These are phyloP conservation scores for Oryza glumipatula DNA, from an alignment of 176 grass and related monocot genomes.

Conservation along the genomic window DNA sequence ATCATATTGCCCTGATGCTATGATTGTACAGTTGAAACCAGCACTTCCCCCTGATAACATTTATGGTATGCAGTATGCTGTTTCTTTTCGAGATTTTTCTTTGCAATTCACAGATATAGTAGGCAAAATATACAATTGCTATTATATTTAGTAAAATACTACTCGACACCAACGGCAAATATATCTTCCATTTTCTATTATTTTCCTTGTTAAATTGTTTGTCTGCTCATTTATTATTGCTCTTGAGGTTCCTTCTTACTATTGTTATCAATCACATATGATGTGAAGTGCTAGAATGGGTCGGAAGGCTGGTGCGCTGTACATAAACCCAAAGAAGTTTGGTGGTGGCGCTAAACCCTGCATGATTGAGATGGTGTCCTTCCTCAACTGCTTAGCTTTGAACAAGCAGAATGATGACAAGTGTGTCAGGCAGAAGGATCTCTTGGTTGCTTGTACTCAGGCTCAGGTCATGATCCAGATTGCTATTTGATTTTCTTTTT, in stretches of 20 bases:
- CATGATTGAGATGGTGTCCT: conserved; percentile 84
- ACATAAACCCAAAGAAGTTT: conserved; percentile 94
- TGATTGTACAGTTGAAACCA: background rate
- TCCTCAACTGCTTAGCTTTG: conserved; percentile 82
- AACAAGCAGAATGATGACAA: conserved; percentile 89
- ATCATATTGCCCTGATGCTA: background rate
- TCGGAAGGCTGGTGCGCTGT: conserved; percentile 74
- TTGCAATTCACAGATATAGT: background rate
- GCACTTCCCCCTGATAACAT: background rate
- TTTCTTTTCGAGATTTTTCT: background rate
- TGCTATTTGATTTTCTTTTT: background rate
- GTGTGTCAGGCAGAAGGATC: conserved; percentile 62
- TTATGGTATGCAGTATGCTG: background rate
- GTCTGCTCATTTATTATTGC: background rate
- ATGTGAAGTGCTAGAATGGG: conserved; percentile 59
- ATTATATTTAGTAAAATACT: background rate
- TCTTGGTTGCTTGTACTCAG: conserved; percentile 63
- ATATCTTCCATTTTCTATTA: background rate
- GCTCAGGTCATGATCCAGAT: conserved; percentile 50
- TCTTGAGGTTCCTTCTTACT: background rate
- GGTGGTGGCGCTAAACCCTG: conserved; percentile 63
- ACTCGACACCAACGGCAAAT: background rate
- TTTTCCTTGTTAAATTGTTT: background rate
- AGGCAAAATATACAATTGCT: background rate
- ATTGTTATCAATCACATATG: conserved; percentile 7